Evolutionary conservation across 176 grass and related monocot species (phyloP).

Genomic region (Neostapfia colusana): DNA sequence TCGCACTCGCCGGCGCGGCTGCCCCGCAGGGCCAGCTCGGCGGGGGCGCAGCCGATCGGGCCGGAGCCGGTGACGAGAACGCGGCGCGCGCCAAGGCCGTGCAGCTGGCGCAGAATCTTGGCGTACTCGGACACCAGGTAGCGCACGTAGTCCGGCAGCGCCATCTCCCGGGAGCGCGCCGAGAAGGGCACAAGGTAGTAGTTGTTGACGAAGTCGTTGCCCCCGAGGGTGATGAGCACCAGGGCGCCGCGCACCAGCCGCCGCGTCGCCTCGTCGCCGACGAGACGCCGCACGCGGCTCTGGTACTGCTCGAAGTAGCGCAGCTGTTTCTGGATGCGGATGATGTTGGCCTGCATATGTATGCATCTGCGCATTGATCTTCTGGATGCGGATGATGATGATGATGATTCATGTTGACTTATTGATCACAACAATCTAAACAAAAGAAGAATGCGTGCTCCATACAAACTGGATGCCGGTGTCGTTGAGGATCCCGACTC

Average conservation of each 20-base stretch:
- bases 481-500: constrained; percentile 62
- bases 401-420: no score
- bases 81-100: constrained; percentile 46
- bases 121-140: constrained; percentile 58
- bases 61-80: constrained; percentile 57
- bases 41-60: constrained; percentile 56
- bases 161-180: no score
- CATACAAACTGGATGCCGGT: constrained; percentile 50
- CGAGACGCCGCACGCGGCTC: constrained; percentile 35
- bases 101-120: constrained; percentile 47
- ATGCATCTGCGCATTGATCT: no score
- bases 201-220: constrained; percentile 82
- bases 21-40: constrained; percentile 50
- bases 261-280: constrained; percentile 27
- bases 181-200: constrained; percentile 75
- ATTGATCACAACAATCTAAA: no score
- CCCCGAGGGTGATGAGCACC: constrained; percentile 60
- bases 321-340: constrained; percentile 64
- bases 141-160: constrained; percentile 60
- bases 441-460: neutral
- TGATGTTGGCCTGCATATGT: constrained; percentile 42
- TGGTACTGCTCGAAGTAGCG: constrained; percentile 75
- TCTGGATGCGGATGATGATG: no score
- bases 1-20: constrained; percentile 58
- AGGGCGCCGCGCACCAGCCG: constrained; percentile 47